Conservation (phyloP, 1,139 yeast species). For the Protomyces inundatus region DNA sequence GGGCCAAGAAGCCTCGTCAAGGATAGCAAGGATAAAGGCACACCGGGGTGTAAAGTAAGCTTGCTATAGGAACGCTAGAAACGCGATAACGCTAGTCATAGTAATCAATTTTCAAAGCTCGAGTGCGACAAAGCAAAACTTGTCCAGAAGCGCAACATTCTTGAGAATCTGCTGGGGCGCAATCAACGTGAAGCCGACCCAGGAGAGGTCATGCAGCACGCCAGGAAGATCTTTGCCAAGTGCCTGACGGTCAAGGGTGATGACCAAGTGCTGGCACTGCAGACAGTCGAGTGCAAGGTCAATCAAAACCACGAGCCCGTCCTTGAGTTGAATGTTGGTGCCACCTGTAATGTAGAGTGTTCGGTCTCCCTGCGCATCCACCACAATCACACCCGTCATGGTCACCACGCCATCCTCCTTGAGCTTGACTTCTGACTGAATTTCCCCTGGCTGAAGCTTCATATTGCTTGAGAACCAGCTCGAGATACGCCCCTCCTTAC, state of each 20-base stretch:
- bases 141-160: not conserved
- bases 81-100: too few relatives aligned
- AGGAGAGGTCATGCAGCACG: conserved; percentile 11
- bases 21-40: not conserved
- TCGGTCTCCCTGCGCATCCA: conserved; percentile 4
- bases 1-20: not conserved
- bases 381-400: conserved; percentile 15
- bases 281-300: conserved; percentile 16
- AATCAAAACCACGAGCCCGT: conserved; percentile 14
- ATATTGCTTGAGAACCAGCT: conserved; percentile 10
- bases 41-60: not conserved
- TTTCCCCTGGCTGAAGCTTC: conserved; percentile 1
- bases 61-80: not conserved
- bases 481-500: not conserved
- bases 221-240: not conserved
- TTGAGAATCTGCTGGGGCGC: conserved; percentile 5
- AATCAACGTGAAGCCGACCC: conserved; percentile 18
- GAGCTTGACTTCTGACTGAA: conserved; percentile 15
- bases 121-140: conserved; percentile 8
- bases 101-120: not conserved
- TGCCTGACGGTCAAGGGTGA: not conserved
- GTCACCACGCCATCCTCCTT: conserved; percentile 16
- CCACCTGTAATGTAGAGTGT: conserved; percentile 10
- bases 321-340: conserved; percentile 18
- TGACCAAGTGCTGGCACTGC: conserved; percentile 17